Conservation (phyloP, 345 rosid genomes). For the Corchorus capsularis region DNA sequence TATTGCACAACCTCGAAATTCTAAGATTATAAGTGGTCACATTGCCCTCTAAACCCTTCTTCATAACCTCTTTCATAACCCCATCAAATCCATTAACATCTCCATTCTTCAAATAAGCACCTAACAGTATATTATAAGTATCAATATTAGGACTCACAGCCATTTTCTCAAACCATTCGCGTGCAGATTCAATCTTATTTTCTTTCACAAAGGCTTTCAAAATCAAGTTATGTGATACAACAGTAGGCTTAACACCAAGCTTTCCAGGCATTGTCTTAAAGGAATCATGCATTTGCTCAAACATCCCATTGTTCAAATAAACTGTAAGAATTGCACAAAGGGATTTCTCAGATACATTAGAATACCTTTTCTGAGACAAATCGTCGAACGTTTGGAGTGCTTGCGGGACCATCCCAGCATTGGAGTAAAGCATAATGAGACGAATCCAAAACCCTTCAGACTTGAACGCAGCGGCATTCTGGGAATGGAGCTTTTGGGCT, state of each 20-base stretch:
- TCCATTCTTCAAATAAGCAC: constrained; percentile 29
- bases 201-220: constrained; percentile 32
- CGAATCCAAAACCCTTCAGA: constrained; percentile 44
- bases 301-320: constrained; percentile 26
- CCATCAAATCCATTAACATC: constrained; percentile 25
- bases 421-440: constrained; percentile 38
- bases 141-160: constrained; percentile 28
- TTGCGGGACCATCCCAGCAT: constrained; percentile 33
- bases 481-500: constrained; percentile 7
- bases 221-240: constrained; percentile 31
- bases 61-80: constrained; percentile 29
- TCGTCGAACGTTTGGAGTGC: constrained; percentile 26
- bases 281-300: constrained; percentile 19
- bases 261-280: constrained; percentile 25
- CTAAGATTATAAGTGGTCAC: constrained; percentile 26
- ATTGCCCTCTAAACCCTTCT: constrained; percentile 30
- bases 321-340: constrained; percentile 34
- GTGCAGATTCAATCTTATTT: constrained; percentile 23
- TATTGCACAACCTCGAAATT: constrained; percentile 30
- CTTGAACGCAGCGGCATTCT: constrained; percentile 14
- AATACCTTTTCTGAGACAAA: constrained; percentile 17
- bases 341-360: constrained; percentile 29
- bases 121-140: constrained; percentile 28
- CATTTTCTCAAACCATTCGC: constrained; percentile 35
- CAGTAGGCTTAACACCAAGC: constrained; percentile 25